Conservation (phyloP, 805 yeast genomes). For the Myxozyma neotropica region DNA sequence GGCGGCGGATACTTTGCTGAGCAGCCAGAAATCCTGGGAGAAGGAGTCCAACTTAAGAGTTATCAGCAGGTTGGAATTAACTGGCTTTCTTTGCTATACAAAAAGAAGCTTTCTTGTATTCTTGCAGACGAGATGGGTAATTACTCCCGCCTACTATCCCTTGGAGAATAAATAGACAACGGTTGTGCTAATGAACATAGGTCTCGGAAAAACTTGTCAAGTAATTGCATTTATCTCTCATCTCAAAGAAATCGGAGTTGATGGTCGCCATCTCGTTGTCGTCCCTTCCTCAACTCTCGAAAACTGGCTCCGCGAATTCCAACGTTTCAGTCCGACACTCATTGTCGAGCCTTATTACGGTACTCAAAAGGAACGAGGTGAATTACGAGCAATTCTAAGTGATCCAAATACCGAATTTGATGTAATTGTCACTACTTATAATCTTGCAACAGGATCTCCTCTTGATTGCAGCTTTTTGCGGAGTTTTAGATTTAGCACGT, state of each 20-base stretch:
- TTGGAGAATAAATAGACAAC: neutral
- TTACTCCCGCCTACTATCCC: neutral
- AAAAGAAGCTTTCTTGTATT: conserved; percentile 81
- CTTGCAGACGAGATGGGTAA: conserved; percentile 97
- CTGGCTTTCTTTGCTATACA: conserved; percentile 84
- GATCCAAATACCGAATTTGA: conserved; percentile 63
- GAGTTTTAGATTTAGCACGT: conserved; percentile 74
- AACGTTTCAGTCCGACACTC: conserved; percentile 78
- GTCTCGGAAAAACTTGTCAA: conserved; percentile 92
- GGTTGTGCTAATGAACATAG: neutral
- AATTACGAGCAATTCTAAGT: conserved; percentile 68
- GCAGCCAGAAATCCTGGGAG: conserved; percentile 70
- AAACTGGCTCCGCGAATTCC: conserved; percentile 95
- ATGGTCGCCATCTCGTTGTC: conserved; percentile 88
- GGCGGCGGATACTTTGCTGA: conserved; percentile 53
- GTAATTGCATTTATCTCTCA: conserved; percentile 90
- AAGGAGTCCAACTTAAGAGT: conserved; percentile 69
- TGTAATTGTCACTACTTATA: conserved; percentile 92
- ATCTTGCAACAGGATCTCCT: conserved; percentile 83
- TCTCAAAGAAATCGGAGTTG: conserved; percentile 64
- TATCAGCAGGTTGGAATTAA: conserved; percentile 97
- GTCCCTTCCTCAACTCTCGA: conserved; percentile 97
- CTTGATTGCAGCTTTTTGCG: conserved; percentile 78
- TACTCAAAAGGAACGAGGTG: conserved; percentile 78
- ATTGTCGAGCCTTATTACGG: conserved; percentile 94